phyloP scores from a whole-genome alignment of 2,329 filamentous ascomycete genomes.

The Pseudogymnoascus sp. region DNA sequence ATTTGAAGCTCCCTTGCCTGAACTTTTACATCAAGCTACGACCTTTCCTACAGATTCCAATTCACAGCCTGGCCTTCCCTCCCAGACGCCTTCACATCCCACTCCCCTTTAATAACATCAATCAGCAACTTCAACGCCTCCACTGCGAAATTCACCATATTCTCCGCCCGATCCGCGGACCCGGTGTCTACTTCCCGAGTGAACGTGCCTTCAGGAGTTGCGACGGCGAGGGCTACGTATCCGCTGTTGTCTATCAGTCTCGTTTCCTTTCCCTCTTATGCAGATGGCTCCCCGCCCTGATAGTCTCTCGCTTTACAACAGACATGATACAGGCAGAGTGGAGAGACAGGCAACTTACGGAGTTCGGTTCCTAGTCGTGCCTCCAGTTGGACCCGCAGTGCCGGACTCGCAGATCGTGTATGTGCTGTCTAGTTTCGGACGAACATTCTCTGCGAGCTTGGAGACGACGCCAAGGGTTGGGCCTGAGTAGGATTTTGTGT shows the following conservation, averaged over 20 bases:
- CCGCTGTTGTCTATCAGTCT: slow-evolving; percentile 33
- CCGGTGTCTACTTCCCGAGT: slow-evolving; percentile 50
- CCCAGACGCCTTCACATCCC: background rate
- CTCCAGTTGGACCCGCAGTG: slow-evolving; percentile 56
- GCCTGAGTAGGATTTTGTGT: slow-evolving; percentile 46
- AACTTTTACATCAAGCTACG: background rate
- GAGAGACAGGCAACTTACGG: slow-evolving; percentile 33
- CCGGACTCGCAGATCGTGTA: slow-evolving; percentile 53
- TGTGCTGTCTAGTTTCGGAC: slow-evolving; percentile 45
- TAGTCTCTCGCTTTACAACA: background rate
- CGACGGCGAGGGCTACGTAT: slow-evolving; percentile 56
- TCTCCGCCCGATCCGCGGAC: slow-evolving; percentile 44
- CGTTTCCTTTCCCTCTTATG: background rate
- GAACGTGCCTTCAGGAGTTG: slow-evolving; percentile 41
- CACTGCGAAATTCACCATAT: slow-evolving; percentile 55
- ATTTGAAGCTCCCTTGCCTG: background rate
- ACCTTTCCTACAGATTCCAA: background rate
- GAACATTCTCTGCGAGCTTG: slow-evolving; percentile 46
- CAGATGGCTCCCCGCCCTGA: background rate
- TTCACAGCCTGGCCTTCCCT: background rate
- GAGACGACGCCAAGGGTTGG: slow-evolving; percentile 51
- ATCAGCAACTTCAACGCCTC: slow-evolving; percentile 47
- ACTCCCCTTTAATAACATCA: slow-evolving; percentile 42
- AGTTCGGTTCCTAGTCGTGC: slow-evolving; percentile 45
- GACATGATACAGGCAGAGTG: background rate